Percentiles rank a stretch among this genome's conserved stretches.
These are phyloP conservation scores for Sphaerulina populicola DNA, from an alignment of 2,329 filamentous ascomycete genomes.

Conservation along the genomic window DNA sequence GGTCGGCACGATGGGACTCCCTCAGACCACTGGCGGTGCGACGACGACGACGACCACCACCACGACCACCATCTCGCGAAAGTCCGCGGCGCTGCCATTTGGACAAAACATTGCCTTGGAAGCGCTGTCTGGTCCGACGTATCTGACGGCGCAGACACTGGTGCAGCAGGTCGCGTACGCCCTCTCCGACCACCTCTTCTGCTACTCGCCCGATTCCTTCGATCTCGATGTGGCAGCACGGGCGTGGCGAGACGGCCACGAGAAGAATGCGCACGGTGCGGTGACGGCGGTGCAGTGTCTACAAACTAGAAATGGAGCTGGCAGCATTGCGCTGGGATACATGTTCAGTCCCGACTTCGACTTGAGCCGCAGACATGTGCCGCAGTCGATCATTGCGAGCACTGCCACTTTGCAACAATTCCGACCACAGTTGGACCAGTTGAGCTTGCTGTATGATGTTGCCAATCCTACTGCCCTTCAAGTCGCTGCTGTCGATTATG, in stretches of 20 bases:
- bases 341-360: conserved; percentile 98
- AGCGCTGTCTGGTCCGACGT: conserved; percentile 74
- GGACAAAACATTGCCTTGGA: conserved; percentile 45
- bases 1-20: conserved; percentile 32
- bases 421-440: conserved; percentile 77
- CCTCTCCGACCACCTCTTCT: conserved; percentile 93
- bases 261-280: conserved; percentile 75
- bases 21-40: conserved; percentile 25
- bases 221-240: conserved; percentile 78
- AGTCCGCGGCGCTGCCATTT: conserved; percentile 46
- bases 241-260: conserved; percentile 61
- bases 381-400: conserved; percentile 81
- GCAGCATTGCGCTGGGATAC: conserved; percentile 86
- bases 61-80: conserved; percentile 14
- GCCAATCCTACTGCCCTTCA: conserved; percentile 91
- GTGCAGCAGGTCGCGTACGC: conserved; percentile 94
- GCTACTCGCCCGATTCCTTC: conserved; percentile 89
- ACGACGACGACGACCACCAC: conserved; percentile 19
- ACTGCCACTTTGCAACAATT: conserved; percentile 74
- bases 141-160: conserved; percentile 84
- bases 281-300: conserved; percentile 68
- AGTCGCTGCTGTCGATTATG: conserved; percentile 83
- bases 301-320: conserved; percentile 82
- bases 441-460: conserved; percentile 82
- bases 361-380: conserved; percentile 78